Evolutionary conservation across 805 yeast species (phyloP), one percentile per base, ranked within the genome.

Genomic region (Wickerhamomyces canadensis): DNA sequence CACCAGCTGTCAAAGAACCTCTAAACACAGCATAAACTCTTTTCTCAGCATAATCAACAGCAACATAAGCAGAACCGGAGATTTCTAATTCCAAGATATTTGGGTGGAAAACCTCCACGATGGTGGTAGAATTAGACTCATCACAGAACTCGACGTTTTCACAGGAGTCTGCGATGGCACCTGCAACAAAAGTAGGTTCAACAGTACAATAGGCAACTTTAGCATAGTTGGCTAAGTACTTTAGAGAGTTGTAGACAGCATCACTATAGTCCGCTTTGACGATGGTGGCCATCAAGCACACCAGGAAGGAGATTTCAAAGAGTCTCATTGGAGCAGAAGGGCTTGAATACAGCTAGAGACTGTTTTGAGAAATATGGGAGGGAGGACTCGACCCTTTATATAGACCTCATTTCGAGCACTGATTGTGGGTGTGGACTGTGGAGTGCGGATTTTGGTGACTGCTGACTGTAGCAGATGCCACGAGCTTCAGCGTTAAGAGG

Each of bases 1-100:
- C 93, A 29, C 68, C 65, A 13, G 66, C 54, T 8, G 80, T 68
- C 2, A 77, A 60, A 0, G 87, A 75, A 5, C 93, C 93, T 58
- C 87, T 68, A 46, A 78, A 79, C 0, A 66, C 73, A 29, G 79
- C 54, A 16, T 71, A 53, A 5, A 83, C 60, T 33, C 69, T 64
- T 31, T 65, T 52, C 16, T 55, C 50, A 3, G 45, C 44, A 42
- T 67, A 68, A 52, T 78, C 83, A 9, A 69, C 60, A 8, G 76
- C 74, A 18, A 75, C 63, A 48, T 59, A 69, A 0, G 84, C 85
- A 4, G 78, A 64, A 1, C 84, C 81, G 2, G 61, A 57, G 13
- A 70, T 68, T 17, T 70, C 68, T 42, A 64, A 50, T 12, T 62
- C 31, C 5, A 25, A 32, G 13, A 41, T 24, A 14, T 34, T 29